Evolutionary conservation across 1,284 basidiomycete genomes (phyloP).

Genomic region (Vanrija pseudolonga): DNA sequence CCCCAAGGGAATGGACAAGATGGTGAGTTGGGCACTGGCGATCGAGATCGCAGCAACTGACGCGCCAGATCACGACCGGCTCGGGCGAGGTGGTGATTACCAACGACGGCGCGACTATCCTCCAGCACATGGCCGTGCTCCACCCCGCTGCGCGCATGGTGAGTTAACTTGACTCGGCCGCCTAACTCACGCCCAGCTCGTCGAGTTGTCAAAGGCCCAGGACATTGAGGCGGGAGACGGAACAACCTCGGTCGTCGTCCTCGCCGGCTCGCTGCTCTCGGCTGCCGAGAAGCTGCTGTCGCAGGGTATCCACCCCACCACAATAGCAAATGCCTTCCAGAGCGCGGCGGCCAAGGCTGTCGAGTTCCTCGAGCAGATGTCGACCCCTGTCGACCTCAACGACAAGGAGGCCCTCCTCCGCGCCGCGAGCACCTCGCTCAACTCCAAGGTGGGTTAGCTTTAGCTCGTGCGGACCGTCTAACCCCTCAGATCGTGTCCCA

Average conservation of each 20-base stretch:
- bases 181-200: conserved; percentile 60
- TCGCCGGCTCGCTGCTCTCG: conserved; percentile 87
- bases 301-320: conserved; percentile 94
- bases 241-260: conserved; percentile 96
- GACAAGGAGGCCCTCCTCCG: conserved; percentile 83
- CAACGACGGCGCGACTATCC: conserved; percentile 97
- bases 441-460: conserved; percentile 78
- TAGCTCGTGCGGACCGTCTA: neutral
- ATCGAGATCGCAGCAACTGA: neutral
- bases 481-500: conserved; percentile 85
- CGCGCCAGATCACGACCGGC: conserved; percentile 83
- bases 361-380: conserved; percentile 89
- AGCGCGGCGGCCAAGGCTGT: conserved; percentile 89
- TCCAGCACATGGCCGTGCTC: conserved; percentile 94
- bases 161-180: conserved; percentile 23
- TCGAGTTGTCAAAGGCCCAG: conserved; percentile 96
- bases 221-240: conserved; percentile 99
- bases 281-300: conserved; percentile 96
- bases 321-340: conserved; percentile 94
- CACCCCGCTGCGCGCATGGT: conserved; percentile 99
- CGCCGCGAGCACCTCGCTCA: conserved; percentile 91
- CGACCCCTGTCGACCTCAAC: conserved; percentile 84
- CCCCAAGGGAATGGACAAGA: conserved; percentile 99
- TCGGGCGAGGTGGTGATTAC: conserved; percentile 97
- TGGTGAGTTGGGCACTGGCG: conserved; percentile 58